Conservation (phyloP, 2,329 filamentous ascomycete species). For the Aspergillus tamarii region DNA sequence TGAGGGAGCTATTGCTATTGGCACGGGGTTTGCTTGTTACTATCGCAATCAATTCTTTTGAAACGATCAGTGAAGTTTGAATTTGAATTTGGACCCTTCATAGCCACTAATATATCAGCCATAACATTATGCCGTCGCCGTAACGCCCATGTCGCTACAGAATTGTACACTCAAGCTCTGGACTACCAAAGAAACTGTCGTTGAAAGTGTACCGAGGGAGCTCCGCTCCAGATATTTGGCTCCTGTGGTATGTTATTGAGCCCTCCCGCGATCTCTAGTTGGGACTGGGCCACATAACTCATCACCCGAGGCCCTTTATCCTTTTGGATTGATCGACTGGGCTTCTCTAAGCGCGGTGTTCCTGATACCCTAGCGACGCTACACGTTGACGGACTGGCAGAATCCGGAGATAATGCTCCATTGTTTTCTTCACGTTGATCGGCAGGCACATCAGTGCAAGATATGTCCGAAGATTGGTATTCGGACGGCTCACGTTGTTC, state of each 20-base stretch:
- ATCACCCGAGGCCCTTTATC: too few relatives aligned
- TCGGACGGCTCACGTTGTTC: not conserved
- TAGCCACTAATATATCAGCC: not conserved
- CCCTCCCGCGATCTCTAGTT: not conserved
- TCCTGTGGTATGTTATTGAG: constrained; percentile 11
- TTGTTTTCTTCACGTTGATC: not conserved
- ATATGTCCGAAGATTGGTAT: not conserved
- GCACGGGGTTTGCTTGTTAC: not conserved
- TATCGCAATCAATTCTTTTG: not conserved
- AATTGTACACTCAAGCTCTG: not conserved
- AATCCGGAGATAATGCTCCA: not conserved
- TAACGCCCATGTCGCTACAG: not conserved
- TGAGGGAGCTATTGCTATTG: not conserved
- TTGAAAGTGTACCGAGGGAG: constrained; percentile 36
- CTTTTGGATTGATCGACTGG: not conserved
- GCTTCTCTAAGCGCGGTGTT: not conserved
- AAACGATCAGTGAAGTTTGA: too few relatives aligned
- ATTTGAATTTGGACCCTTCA: too few relatives aligned
- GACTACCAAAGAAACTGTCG: constrained; percentile 37
- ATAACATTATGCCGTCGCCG: not conserved
- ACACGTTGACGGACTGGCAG: not conserved
- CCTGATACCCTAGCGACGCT: rapidly evolving
- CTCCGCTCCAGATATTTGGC: constrained; percentile 32
- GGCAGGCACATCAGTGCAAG: not conserved
- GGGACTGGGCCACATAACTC: not conserved